Evolutionary conservation across 2,329 filamentous ascomycete species (phyloP).

Genomic region (Neofusicoccum parvum): DNA sequence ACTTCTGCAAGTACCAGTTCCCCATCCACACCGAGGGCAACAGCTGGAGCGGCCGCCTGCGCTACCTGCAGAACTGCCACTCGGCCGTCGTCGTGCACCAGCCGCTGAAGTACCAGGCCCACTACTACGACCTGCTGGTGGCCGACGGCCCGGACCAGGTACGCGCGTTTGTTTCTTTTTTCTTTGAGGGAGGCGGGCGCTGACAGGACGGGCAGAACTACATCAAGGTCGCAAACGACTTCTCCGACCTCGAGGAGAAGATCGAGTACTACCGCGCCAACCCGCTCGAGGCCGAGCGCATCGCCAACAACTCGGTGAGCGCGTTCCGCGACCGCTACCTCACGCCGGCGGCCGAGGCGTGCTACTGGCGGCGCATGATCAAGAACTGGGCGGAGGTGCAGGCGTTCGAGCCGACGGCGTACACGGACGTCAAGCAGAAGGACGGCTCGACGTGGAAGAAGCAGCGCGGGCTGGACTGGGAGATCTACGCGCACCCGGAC

Average conservation of each 20-base stretch:
- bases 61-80: constrained; percentile 38
- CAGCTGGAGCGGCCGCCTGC: constrained; percentile 36
- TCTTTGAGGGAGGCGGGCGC: neutral
- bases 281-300: constrained; percentile 46
- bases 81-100: constrained; percentile 54
- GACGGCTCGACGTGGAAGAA: constrained; percentile 2
- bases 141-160: constrained; percentile 39
- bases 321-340: constrained; percentile 57
- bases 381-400: constrained; percentile 5
- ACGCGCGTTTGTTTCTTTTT: neutral
- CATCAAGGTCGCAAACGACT: constrained; percentile 52
- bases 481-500: neutral
- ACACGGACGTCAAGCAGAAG: neutral
- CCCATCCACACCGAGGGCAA: constrained; percentile 29
- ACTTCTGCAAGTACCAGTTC: constrained; percentile 29
- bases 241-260: constrained; percentile 40
- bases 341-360: constrained; percentile 57
- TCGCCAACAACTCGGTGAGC: constrained; percentile 52
- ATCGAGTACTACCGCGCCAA: constrained; percentile 47
- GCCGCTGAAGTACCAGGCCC: constrained; percentile 50
- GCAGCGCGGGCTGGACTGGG: constrained; percentile 6
- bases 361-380: constrained; percentile 57
- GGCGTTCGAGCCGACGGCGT: constrained; percentile 9
- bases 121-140: constrained; percentile 51
- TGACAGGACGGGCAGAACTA: constrained; percentile 44